Evolutionary conservation across 2,329 filamentous ascomycete species (phyloP).

Genomic region (Hymenoscyphus fructigenus): DNA sequence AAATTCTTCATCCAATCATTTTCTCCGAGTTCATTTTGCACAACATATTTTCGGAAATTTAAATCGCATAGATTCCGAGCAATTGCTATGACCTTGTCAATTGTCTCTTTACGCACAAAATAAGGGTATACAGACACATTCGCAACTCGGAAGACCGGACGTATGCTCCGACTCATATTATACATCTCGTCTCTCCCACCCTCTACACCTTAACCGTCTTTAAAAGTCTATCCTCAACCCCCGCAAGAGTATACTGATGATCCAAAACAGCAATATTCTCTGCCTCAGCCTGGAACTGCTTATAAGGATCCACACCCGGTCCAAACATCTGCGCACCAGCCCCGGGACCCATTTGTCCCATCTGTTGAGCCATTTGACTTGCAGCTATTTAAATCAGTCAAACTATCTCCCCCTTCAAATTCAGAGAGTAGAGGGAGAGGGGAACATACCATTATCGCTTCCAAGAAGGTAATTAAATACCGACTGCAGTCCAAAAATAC

Average conservation of each 20-base stretch:
- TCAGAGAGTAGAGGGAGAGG: no score
- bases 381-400: constrained; percentile 60
- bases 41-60: not conserved
- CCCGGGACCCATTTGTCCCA: constrained; percentile 71
- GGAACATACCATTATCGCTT: constrained; percentile 80
- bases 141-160: not conserved
- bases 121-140: not conserved
- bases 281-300: constrained; percentile 87
- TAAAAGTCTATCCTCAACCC: constrained; percentile 81
- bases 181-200: not conserved
- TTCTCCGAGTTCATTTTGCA: not conserved
- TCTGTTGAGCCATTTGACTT: constrained; percentile 84
- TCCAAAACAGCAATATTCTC: constrained; percentile 96
- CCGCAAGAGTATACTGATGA: constrained; percentile 87
- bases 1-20: not conserved
- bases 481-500: constrained; percentile 92
- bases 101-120: not conserved
- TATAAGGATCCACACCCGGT: constrained; percentile 91
- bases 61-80: not conserved
- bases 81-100: not conserved
- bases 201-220: constrained; percentile 39
- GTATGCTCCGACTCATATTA: not conserved
- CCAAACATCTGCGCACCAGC: constrained; percentile 72
- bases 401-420: no score
- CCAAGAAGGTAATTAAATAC: constrained; percentile 97